A percentile compares a stretch with the other conserved stretches of the same genome.
Evolutionary conservation across 768 basidiomycete species (phyloP).

Genomic region (Flagelloscypha sp.): DNA sequence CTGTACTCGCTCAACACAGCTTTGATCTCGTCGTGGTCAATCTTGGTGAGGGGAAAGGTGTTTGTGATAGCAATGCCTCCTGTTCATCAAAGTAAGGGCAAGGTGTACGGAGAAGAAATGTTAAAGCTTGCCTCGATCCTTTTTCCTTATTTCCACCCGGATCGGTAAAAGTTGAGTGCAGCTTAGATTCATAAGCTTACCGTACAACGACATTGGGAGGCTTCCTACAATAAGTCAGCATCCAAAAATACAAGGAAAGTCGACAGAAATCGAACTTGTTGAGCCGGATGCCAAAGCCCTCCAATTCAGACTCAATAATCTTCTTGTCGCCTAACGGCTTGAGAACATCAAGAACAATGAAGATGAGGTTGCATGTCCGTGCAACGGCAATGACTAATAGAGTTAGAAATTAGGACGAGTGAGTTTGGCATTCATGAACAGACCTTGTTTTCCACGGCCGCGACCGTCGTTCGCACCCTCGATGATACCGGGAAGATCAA

Average conservation of each 20-base stretch:
- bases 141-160: conserved; percentile 80
- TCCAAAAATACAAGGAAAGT: no score
- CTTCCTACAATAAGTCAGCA: no score
- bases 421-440: conserved; percentile 27
- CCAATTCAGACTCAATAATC: conserved; percentile 85
- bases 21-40: conserved; percentile 94
- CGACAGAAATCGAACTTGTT: no score
- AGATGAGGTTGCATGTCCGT: conserved; percentile 95
- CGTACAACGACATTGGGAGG: no score
- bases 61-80: conserved; percentile 88
- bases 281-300: conserved; percentile 95
- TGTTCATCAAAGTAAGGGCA: conserved; percentile 1
- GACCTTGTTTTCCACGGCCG: conserved; percentile 91
- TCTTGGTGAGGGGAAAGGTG: conserved; percentile 91
- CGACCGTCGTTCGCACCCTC: conserved; percentile 96
- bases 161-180: no score
- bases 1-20: conserved; percentile 91
- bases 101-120: no score
- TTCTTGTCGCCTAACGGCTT: conserved; percentile 97
- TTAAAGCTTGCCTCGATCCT: no score
- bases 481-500: conserved; percentile 94
- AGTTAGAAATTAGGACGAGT: conserved; percentile 8
- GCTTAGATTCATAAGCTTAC: no score
- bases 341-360: conserved; percentile 95
- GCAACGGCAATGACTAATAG: conserved; percentile 52